Evolutionary conservation across 768 basidiomycete species (phyloP), one percentile per base, ranked within the genome.

Genomic region (Phanerochaete sordida): DNA sequence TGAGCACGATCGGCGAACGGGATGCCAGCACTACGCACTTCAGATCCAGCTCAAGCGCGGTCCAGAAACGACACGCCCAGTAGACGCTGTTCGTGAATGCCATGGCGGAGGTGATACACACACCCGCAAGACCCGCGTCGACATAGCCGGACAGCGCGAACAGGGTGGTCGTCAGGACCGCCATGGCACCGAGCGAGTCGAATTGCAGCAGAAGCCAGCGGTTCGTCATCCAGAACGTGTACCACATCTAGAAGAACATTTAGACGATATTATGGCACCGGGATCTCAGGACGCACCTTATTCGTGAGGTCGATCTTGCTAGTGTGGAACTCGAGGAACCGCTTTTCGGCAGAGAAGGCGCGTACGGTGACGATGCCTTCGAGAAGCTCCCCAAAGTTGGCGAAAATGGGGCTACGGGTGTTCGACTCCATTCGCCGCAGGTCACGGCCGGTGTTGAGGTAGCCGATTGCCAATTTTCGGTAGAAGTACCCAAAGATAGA

Each of bases 331-430:
- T 90, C 81, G 65, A 95, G 75, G 79, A 98, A 96, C 4, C 83
- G 76, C 43, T 75, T 75, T 69, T 96, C 93, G 0, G 86, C 88
- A 0, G 90, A 87, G 75, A 96, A 98, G 0, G 95, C 95, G 58
- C 95, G 83, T 44, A 96, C 90, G 5, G 93, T 94, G n/a, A 94
- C 90, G 47, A 95, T 91, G 24, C 93, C 93, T 54, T 94, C 90
- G 21, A 96, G 72, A 11, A 95, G 73, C 67, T 93, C 92, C 13
- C 84, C 84, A 63, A 93, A 94, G 57, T 87, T 89, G 7, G 88
- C 88, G 73, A 88, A 92, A 62, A 93, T 92, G 0, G 93, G 90
- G 0, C 89, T 91, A 13, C 91, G 80, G 0, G 88, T 84, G 65
- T 92, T 95, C 1, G 92, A 91, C 70, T 96, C 95, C 86, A 97